A percentile compares a stretch with the other conserved stretches of the same genome.
Conservation (phyloP, 2,329 filamentous ascomycete species). For the Nigrograna mackinnonii region DNA sequence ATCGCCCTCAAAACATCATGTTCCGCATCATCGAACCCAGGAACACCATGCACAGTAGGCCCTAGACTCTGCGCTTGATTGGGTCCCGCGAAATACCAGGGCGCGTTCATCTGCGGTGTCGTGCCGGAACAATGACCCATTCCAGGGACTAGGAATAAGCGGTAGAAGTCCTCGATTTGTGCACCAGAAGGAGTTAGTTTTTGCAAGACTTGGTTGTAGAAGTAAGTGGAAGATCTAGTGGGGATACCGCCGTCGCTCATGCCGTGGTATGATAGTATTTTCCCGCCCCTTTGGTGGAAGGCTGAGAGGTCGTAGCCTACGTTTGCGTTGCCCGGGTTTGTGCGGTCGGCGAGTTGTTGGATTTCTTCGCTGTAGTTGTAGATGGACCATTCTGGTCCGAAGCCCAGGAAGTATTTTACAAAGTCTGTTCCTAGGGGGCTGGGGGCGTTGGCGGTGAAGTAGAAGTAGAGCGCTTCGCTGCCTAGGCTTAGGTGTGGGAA, state of each 20-base stretch:
- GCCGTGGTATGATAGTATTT: slow-evolving; percentile 48
- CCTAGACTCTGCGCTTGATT: slow-evolving; percentile 19
- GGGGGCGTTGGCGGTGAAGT: slow-evolving; percentile 43
- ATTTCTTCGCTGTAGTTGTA: slow-evolving; percentile 44
- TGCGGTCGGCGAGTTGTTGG: slow-evolving; percentile 40
- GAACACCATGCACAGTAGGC: slow-evolving; percentile 22
- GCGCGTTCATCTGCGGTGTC: slow-evolving; percentile 37
- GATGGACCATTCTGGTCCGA: slow-evolving; percentile 43
- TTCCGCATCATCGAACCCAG: slow-evolving; percentile 38
- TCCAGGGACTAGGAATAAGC: slow-evolving; percentile 49
- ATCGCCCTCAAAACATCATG: slow-evolving; percentile 51
- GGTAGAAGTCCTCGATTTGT: slow-evolving; percentile 44
- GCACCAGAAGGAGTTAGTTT: slow-evolving; percentile 38
- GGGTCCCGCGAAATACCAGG: slow-evolving; percentile 50
- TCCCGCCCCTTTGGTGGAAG: slow-evolving; percentile 48
- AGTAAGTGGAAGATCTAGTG: slow-evolving; percentile 56
- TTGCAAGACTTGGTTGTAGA: slow-evolving; percentile 50
- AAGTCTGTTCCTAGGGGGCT: slow-evolving; percentile 42
- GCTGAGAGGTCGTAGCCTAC: slow-evolving; percentile 53
- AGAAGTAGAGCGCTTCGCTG: slow-evolving; percentile 41
- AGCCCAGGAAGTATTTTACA: slow-evolving; percentile 47
- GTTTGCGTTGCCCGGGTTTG: slow-evolving; percentile 54
- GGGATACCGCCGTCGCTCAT: slow-evolving; percentile 53
- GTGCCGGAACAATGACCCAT: slow-evolving; percentile 49
- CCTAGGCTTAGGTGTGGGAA: slow-evolving; percentile 45